Evolutionary conservation across 148 eudicot genomes (phyloP), one percentile per base, ranked within the genome.

Genomic region (Camellia lanceoleosa): DNA sequence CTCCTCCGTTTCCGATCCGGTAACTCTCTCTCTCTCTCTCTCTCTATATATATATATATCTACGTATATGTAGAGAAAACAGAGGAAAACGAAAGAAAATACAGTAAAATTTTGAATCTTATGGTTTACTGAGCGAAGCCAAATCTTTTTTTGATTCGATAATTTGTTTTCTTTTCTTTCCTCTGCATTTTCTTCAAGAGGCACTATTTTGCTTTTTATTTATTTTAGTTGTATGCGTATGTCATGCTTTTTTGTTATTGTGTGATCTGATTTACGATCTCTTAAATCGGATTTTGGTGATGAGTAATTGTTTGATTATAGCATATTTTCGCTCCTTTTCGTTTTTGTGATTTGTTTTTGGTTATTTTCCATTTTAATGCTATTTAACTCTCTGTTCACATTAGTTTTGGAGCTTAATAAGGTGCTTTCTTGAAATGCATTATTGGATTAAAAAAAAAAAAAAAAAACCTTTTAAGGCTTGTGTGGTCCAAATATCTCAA

Each of bases 1-100:
- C 64, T 75, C 90, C 65, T 93, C 98, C 69, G 79, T 90, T 62
- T 95, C 97, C 64, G 98, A 95, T 90, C 87, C 89, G 18, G 97
- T 95, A 89, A 81, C 85, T 86, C 68, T 77, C 47, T 63, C 42
- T n/a, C 23, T 68, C 14, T 59, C 0, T 72, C 55, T 81, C 30
- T 5, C 3, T 8, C 38, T 77, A 12, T 77, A 4, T 64, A 14
- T 49, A 30, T 63, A 20, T 49, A 18, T 72, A 6, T 61, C 73
- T 65, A 2, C 54, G 20, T 3, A 5, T 62, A 8, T 62, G 65
- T 5, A 5, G 5, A 71, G 54, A 10, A 71, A 8, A 49, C 10
- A n/a, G 59, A 23, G 42, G 55, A 71, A 47, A 14, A 38, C 7
- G 5, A 43, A 69, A 69, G 52, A 42, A 69, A 69, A 4, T 30